Evolutionary conservation across 2,329 filamentous ascomycete genomes (phyloP).

Genomic region (Pestalotiopsis sp.): DNA sequence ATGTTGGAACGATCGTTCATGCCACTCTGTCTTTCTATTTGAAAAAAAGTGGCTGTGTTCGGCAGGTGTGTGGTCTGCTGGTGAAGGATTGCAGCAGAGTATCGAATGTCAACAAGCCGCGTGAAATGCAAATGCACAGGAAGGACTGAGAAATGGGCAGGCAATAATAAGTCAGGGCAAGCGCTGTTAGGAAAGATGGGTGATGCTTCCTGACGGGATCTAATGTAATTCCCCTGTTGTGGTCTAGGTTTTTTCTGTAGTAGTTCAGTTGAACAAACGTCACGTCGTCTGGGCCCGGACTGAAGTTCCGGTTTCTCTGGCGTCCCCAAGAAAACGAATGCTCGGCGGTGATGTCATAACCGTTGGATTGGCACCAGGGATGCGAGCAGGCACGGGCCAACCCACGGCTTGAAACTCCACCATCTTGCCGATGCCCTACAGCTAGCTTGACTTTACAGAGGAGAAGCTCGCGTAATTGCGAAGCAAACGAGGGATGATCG

Average conservation of each 20-base stretch:
- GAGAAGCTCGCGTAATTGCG: neutral
- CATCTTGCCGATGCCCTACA: neutral
- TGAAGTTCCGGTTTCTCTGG: neutral
- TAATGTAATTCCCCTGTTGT: neutral
- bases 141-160: too few species aligned
- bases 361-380: slow-evolving; percentile 1
- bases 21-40: neutral
- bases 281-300: neutral
- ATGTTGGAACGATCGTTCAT: neutral
- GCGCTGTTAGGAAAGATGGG: neutral
- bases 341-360: slow-evolving; percentile 9
- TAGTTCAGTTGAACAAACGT: neutral
- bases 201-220: neutral
- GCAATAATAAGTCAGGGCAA: neutral
- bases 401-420: neutral
- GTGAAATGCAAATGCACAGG: neutral
- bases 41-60: neutral
- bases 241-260: neutral
- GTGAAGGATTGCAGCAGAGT: neutral
- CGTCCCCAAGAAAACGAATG: neutral
- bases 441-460: neutral
- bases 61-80: neutral
- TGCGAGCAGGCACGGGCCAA: neutral
- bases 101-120: neutral
- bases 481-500: too few species aligned